A percentile compares a stretch with the other conserved stretches of the same genome.
Evolutionary conservation across 2,329 filamentous ascomycete species (phyloP).

Genomic region (Fusarium sp.): DNA sequence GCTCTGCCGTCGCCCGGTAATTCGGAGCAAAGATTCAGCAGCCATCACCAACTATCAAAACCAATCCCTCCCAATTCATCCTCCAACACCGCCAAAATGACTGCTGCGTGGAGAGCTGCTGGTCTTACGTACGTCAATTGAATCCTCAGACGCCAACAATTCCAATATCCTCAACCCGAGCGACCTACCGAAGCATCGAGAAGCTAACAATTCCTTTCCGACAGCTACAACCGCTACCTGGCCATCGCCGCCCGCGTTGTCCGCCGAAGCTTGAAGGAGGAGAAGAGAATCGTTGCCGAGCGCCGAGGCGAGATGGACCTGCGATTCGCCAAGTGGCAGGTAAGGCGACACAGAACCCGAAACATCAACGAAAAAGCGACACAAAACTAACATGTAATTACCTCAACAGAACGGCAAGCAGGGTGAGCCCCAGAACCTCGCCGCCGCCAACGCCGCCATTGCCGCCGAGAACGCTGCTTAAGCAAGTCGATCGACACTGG

Average conservation of each 20-base stretch:
- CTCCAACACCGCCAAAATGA: slow-evolving; percentile 77
- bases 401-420: slow-evolving; percentile 90
- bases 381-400: slow-evolving; percentile 51
- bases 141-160: slow-evolving; percentile 28
- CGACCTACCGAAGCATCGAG: slow-evolving; percentile 40
- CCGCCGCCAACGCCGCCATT: slow-evolving; percentile 64
- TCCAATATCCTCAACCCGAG: slow-evolving; percentile 4
- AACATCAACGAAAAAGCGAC: slow-evolving; percentile 5
- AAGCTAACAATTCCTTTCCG: slow-evolving; percentile 53
- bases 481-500: slow-evolving; percentile 28
- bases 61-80: slow-evolving; percentile 47
- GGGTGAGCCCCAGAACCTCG: slow-evolving; percentile 83
- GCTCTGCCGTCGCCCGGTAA: slow-evolving; percentile 47
- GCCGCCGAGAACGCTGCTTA: slow-evolving; percentile 57
- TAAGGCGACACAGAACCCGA: slow-evolving; percentile 58
- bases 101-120: slow-evolving; percentile 98
- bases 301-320: slow-evolving; percentile 90
- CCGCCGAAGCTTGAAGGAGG: slow-evolving; percentile 97
- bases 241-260: slow-evolving; percentile 94
- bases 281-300: slow-evolving; percentile 88
- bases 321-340: slow-evolving; percentile 94
- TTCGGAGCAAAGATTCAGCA: slow-evolving; percentile 56
- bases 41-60: slow-evolving; percentile 53
- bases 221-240: slow-evolving; percentile 99
- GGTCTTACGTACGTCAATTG: slow-evolving; percentile 86